Percentiles rank a stretch among this genome's conserved stretches.
phyloP scores from a whole-genome alignment of 495 filamentous ascomycete genomes.

The Podospora pseudopauciseta region DNA sequence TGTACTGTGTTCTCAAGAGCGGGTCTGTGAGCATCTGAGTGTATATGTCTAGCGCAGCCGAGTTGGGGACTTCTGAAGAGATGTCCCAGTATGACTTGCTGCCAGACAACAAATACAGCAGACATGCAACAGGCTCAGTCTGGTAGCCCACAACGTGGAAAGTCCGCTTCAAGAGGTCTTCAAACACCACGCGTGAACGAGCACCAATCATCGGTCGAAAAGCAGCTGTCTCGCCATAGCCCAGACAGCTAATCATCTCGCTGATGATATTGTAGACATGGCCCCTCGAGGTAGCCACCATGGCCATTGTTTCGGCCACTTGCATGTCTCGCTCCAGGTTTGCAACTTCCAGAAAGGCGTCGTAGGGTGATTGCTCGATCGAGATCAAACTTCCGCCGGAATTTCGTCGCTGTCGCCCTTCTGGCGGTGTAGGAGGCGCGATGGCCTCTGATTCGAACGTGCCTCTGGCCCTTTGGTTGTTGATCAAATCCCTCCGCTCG shows the following conservation, averaged over 20 bases:
- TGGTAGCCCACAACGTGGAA: conserved; percentile 60
- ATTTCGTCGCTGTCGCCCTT: conserved; percentile 38
- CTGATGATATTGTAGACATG: conserved; percentile 61
- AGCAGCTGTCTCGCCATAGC: conserved; percentile 41
- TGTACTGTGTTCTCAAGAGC: conserved; percentile 52
- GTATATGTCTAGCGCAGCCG: conserved; percentile 46
- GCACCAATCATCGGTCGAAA: conserved; percentile 46
- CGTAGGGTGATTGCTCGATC: conserved; percentile 47
- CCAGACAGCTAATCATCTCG: conserved; percentile 50
- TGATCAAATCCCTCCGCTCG: conserved; percentile 58
- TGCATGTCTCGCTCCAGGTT: conserved; percentile 39
- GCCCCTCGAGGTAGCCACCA: conserved; percentile 50
- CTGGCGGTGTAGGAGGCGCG: conserved; percentile 27
- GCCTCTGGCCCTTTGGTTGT: conserved; percentile 59
- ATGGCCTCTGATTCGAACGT: conserved; percentile 45
- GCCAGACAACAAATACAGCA: conserved; percentile 57
- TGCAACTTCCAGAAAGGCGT: conserved; percentile 44
- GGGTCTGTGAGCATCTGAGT: conserved; percentile 53
- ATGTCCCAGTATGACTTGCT: conserved; percentile 55
- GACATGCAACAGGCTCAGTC: conserved; percentile 58
- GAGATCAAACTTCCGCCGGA: conserved; percentile 50
- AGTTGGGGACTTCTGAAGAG: conserved; percentile 31
- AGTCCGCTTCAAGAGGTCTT: conserved; percentile 61
- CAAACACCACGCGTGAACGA: conserved; percentile 55
- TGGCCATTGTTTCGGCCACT: conserved; percentile 39